Percentiles rank a stretch among this genome's conserved stretches.
Evolutionary conservation across 2,329 filamentous ascomycete species (phyloP).

Genomic region (Aureobasidium melanogenum): DNA sequence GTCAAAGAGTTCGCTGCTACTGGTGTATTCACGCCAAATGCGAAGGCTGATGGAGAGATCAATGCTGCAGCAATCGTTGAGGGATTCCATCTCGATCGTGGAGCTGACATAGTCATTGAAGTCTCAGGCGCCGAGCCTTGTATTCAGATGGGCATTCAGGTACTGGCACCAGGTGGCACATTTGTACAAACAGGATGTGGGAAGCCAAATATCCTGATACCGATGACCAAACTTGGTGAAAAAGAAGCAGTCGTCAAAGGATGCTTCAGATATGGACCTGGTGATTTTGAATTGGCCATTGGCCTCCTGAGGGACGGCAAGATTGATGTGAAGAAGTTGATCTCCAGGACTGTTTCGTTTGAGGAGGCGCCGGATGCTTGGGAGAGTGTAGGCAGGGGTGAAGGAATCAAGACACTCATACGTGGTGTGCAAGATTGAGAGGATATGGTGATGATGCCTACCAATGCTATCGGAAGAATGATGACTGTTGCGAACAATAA

Average conservation of each 20-base stretch:
- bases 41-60: slow-evolving; percentile 49
- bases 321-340: slow-evolving; percentile 67
- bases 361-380: slow-evolving; percentile 79
- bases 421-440: slow-evolving; percentile 22
- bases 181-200: slow-evolving; percentile 83
- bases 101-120: slow-evolving; percentile 41
- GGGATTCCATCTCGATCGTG: slow-evolving; percentile 50
- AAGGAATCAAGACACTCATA: slow-evolving; percentile 61
- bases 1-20: slow-evolving; percentile 65
- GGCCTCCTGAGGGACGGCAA: slow-evolving; percentile 64
- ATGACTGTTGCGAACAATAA: not conserved
- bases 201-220: slow-evolving; percentile 76
- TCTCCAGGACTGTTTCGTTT: slow-evolving; percentile 71
- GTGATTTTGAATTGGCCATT: slow-evolving; percentile 79
- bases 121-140: slow-evolving; percentile 40
- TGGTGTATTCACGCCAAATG: slow-evolving; percentile 57
- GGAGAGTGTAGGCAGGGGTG: slow-evolving; percentile 72
- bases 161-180: slow-evolving; percentile 39
- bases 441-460: not conserved
- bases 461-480: not conserved
- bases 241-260: slow-evolving; percentile 85
- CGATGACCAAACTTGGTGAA: slow-evolving; percentile 79
- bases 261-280: slow-evolving; percentile 80
- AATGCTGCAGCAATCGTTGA: slow-evolving; percentile 63
- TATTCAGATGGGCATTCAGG: slow-evolving; percentile 41